These are phyloP conservation scores for Gillenia trifoliata DNA, from an alignment of 306 rosid species.

Conservation along the genomic window DNA sequence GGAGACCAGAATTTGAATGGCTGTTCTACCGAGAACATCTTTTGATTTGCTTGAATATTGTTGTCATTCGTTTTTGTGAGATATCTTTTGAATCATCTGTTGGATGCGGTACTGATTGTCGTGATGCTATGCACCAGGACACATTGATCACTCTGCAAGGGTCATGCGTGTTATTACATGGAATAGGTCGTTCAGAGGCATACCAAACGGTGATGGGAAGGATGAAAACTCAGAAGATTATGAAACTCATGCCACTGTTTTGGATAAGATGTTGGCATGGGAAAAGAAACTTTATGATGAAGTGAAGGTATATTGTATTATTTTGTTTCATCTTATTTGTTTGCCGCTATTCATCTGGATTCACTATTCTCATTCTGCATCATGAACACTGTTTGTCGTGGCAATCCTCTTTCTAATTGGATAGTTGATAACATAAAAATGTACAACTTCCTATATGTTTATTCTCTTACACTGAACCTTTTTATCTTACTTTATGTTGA, in stretches of 20 bases:
- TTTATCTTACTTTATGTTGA: conserved; percentile 4
- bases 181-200: conserved; percentile 68
- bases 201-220: conserved; percentile 63
- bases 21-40: background rate
- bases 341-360: conserved; percentile 5
- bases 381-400: background rate
- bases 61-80: background rate
- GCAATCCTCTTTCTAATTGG: background rate
- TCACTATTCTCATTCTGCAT: background rate
- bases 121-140: conserved; percentile 48
- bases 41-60: background rate
- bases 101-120: background rate
- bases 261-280: conserved; percentile 89
- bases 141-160: conserved; percentile 83
- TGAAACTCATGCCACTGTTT: conserved; percentile 81
- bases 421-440: background rate
- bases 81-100: background rate
- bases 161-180: conserved; percentile 85
- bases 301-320: conserved; percentile 51
- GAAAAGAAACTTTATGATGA: conserved; percentile 92
- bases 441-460: background rate
- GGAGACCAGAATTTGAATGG: background rate
- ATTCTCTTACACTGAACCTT: background rate
- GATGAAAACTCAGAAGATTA: conserved; percentile 71
- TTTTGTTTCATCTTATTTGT: background rate